Base-by-base conservation (phyloP, 495 filamentous ascomycete genomes). In the Penicillium lividum region DNA sequence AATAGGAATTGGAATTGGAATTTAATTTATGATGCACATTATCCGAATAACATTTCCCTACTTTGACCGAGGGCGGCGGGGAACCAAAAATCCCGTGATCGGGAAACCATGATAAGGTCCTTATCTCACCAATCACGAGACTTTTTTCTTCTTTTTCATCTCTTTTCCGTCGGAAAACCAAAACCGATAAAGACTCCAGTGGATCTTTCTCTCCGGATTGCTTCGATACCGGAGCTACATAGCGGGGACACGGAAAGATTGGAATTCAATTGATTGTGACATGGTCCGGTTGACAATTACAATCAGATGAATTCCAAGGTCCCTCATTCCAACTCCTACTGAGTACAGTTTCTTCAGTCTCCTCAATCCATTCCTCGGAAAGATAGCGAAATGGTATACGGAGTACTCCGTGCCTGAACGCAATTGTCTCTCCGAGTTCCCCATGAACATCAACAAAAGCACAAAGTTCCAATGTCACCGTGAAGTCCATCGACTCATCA, bases 151-250 rank as follows among this genome's bases (percentile, higher is more conserved):
- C 13, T n/a, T 25, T 53, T 30, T 6, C 8, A 1, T 5, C 0
- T 3, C 11, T 60, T 64, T 59, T 29, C 60, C 54, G 61, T 25
- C 61, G 61, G 61, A 51, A 64, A 64, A 64, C 49, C 57, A 3
- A 22, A 28, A 53, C 54, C 54, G 59, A 57, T 59, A 54, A 54
- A 59, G 51, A 43, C 51, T 53, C 51, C 51, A 53, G 33, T 27
- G 51, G 50, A 52, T 31, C 13, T 25, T 25, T 15, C 48, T 51
- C 44, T 47, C 44, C 44, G 44, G 43, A 46, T 46, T 46, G 22
- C 27, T 47, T 47, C 46, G 46, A 49, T 29, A 49, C 46, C 46
- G 46, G 46, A 49, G 46, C 46, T 49, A 30, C 28, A 29, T 28
- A 30, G 46, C 46, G 46, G 27, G 28, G 27, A 30, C 27, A 30